Evolutionary conservation across 257 asterid species (phyloP), one percentile per base, ranked within the genome.

Genomic region (Przewalskia tangutica): DNA sequence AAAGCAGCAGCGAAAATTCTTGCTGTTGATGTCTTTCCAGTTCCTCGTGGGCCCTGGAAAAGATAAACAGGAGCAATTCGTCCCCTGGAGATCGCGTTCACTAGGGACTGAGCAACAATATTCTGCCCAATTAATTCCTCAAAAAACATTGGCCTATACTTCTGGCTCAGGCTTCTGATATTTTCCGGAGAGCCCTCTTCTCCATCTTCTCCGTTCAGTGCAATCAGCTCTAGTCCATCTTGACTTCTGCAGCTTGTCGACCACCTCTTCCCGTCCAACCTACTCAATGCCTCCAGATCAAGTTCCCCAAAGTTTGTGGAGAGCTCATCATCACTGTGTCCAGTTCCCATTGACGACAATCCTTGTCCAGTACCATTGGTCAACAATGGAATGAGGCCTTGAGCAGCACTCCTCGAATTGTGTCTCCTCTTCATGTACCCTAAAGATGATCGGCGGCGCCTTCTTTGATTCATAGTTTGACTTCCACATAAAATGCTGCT

Each of bases 1-100:
- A 96, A 84, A 81, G 99, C 97, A 32, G 95, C 97, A 54, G 96
- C 90, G 65, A 94, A 92, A 58, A 96, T 93, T 76, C 97, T 86
- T 6, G 98, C 98, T 0, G 94, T 89, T 84, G 98, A 93, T 65
- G 96, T 92, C 85, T 96, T 96, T 58, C 99, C 99, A 4, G 97
- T 96, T 70, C 99, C 99, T 23, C 98, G 98, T 7, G 98, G 98
- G 82, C 99, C 99, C 81, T 94, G 98, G 86, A 96, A 91, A 76
- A 96, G 95, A 87, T 93, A 94, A 83, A 94, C 90, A 0, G 98
- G 97, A 77, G 97, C 91, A 83, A 93, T 90, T 83, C 94, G 87
- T 79, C 92, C 86, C 77, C 92, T 90, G 46, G 95, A 89, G 85
- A 96, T 80, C 0, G 93, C 93, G 84, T 82, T 91, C 66, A 55